A percentile compares a stretch with the other conserved stretches of the same genome.
These are phyloP conservation scores for Phaeolepiota aurea DNA, from an alignment of 768 basidiomycete genomes.

Conservation along the genomic window DNA sequence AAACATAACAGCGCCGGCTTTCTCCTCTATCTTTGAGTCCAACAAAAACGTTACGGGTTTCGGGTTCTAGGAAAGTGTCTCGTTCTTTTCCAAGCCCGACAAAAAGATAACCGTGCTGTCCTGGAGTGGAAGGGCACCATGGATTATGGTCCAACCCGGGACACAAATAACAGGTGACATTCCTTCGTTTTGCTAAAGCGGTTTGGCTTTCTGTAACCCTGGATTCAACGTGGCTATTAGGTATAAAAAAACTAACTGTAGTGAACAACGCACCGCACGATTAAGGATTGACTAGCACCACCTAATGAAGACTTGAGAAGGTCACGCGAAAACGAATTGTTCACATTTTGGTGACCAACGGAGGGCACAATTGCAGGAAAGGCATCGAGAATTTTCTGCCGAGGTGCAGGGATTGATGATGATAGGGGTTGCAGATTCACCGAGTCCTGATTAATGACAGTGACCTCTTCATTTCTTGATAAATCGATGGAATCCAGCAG, in stretches of 20 bases:
- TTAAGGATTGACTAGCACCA: conserved; percentile 26
- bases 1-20: conserved; percentile 26
- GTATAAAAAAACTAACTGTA: neutral
- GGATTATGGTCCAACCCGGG: conserved; percentile 44
- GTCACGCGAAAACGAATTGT: conserved; percentile 29
- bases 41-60: conserved; percentile 37
- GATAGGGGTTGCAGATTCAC: too few relatives aligned
- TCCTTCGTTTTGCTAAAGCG: conserved; percentile 18
- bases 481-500: neutral
- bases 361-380: conserved; percentile 17
- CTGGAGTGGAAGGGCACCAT: conserved; percentile 42
- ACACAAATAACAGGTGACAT: conserved; percentile 35
- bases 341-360: conserved; percentile 11
- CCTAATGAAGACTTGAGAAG: conserved; percentile 29
- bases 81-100: conserved; percentile 42
- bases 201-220: conserved; percentile 19
- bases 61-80: conserved; percentile 28
- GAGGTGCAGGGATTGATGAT: conserved; percentile 14
- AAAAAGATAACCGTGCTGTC: conserved; percentile 48
- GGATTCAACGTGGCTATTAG: neutral
- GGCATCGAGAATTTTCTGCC: conserved; percentile 13
- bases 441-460: too few relatives aligned
- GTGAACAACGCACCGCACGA: conserved; percentile 20
- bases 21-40: conserved; percentile 21
- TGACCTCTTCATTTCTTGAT: neutral